phyloP scores from a whole-genome alignment of 495 filamentous ascomycete genomes.

The Neurospora sp. region DNA sequence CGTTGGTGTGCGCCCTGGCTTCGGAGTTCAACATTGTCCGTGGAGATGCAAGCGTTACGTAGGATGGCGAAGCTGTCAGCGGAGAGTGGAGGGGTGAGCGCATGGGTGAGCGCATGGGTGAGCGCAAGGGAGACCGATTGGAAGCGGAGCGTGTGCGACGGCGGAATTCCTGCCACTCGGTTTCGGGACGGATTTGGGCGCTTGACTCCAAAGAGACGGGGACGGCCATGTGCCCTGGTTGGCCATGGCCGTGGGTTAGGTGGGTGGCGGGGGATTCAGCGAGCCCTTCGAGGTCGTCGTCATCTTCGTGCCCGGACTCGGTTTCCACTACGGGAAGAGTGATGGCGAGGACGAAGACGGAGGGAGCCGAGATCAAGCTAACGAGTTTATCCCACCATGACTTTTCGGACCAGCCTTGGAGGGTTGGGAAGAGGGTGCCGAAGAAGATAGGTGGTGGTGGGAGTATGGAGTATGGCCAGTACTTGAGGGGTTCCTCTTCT shows the following conservation, averaged over 20 bases:
- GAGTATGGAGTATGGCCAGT: slow-evolving; percentile 70
- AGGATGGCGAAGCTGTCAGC: slow-evolving; percentile 7
- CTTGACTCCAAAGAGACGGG: slow-evolving; percentile 22
- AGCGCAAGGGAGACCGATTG: background rate
- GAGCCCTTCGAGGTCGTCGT: slow-evolving; percentile 24
- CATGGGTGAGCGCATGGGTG: background rate
- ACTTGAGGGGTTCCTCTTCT: slow-evolving; percentile 36
- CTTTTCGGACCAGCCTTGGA: slow-evolving; percentile 72
- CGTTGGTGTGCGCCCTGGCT: background rate
- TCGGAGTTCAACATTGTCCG: background rate
- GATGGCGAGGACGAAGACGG: slow-evolving; percentile 80
- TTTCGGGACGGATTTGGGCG: slow-evolving; percentile 23
- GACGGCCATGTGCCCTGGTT: slow-evolving; percentile 16
- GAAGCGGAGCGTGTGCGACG: slow-evolving; percentile 28
- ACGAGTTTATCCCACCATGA: slow-evolving; percentile 64
- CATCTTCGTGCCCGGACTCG: slow-evolving; percentile 38
- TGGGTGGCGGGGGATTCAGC: slow-evolving; percentile 13
- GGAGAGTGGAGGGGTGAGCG: slow-evolving; percentile 7
- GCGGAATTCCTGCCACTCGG: slow-evolving; percentile 46
- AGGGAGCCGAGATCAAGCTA: slow-evolving; percentile 73
- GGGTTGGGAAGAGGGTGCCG: slow-evolving; percentile 77
- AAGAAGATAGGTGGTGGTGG: slow-evolving; percentile 60
- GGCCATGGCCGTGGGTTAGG: slow-evolving; percentile 4
- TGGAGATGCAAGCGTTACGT: background rate
- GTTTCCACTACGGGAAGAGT: slow-evolving; percentile 86